Conservation (phyloP, 1,284 basidiomycete species). For the Ceratobasidium sp. region DNA sequence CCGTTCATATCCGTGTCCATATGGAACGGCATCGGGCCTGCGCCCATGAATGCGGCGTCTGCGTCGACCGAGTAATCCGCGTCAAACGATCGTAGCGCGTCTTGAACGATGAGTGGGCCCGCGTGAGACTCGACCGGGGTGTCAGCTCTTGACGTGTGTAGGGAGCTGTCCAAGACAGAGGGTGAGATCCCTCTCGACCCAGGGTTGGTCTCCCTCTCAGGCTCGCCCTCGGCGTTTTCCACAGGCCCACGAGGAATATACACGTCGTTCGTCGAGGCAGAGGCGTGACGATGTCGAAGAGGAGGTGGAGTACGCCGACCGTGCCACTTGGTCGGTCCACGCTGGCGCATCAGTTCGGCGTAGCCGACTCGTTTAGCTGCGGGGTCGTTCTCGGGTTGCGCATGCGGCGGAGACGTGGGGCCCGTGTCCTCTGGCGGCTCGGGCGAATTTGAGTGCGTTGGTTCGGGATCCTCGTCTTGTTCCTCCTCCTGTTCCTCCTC, state of each 20-base stretch:
- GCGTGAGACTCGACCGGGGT: background rate
- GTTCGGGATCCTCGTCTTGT: background rate
- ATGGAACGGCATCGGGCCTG: constrained; percentile 1
- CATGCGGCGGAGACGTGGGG: background rate
- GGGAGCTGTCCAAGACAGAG: background rate
- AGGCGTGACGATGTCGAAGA: background rate
- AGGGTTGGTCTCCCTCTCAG: background rate
- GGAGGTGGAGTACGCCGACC: constrained; percentile 23
- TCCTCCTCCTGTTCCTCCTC: background rate
- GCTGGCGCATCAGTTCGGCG: constrained; percentile 8
- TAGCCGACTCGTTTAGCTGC: constrained; percentile 4
- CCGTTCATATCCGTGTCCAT: background rate
- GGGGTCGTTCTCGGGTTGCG: background rate
- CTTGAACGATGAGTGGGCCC: background rate
- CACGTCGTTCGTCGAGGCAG: background rate
- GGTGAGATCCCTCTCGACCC: background rate
- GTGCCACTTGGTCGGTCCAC: constrained; percentile 34
- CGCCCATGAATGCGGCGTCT: constrained; percentile 9
- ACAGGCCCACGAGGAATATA: constrained; percentile 22
- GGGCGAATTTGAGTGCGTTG: background rate
- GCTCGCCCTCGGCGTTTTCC: background rate
- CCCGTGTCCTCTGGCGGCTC: background rate
- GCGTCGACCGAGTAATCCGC: constrained; percentile 16
- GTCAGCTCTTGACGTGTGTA: background rate
- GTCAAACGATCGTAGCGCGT: constrained; percentile 6